These are phyloP conservation scores for Nemania sp. DNA, from an alignment of 2,329 filamentous ascomycete species.

Conservation along the genomic window DNA sequence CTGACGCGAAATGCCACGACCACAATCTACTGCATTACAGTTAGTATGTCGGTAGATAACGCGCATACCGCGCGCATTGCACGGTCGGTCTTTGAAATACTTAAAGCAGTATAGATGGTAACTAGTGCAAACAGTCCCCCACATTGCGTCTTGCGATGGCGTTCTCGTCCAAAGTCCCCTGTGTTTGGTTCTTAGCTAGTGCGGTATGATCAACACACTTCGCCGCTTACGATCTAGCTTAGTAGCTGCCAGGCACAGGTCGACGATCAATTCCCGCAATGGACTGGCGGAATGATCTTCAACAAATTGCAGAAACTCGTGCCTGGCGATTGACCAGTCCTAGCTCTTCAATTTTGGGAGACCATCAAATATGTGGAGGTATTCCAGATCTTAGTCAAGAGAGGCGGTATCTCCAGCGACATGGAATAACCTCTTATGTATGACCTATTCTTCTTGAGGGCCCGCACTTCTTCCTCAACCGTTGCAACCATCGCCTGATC, in stretches of 20 bases:
- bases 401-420: slow-evolving; percentile 2
- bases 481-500: not conserved
- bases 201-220: not conserved
- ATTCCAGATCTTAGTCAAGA: not conserved
- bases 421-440: slow-evolving; percentile 3
- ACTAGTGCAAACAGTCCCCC: not conserved
- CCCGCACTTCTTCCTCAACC: not conserved
- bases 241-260: not conserved
- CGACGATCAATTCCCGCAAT: not conserved
- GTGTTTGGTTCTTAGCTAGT: not conserved
- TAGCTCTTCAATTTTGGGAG: not conserved
- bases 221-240: not conserved
- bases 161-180: not conserved
- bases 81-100: not conserved
- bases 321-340: not conserved
- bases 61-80: not conserved
- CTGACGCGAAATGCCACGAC: not conserved
- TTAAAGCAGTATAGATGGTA: not conserved
- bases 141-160: not conserved
- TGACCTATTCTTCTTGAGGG: not conserved
- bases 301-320: slow-evolving; percentile 5
- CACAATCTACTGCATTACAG: not conserved
- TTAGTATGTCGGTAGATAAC: not conserved
- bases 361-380: slow-evolving; percentile 21
- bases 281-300: slow-evolving; percentile 5